Conservation (phyloP, 768 basidiomycete species). For the Xerocomellus chrysenteron region DNA sequence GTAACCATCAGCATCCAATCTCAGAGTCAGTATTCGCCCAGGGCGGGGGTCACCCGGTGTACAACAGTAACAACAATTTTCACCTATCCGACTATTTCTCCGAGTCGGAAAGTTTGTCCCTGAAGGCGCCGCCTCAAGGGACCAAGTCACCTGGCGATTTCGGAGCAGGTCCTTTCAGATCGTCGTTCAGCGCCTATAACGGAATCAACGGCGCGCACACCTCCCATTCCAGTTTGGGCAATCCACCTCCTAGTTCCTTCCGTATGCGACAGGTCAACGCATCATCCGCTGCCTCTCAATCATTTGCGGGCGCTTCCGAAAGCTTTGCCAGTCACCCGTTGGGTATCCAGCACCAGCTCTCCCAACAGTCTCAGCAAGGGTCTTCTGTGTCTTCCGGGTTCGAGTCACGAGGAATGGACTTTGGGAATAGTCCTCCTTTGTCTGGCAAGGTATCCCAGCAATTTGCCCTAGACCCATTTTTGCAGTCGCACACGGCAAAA, state of each 20-base stretch:
- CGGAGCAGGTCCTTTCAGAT: constrained; percentile 35
- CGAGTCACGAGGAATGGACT: constrained; percentile 35
- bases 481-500: constrained; percentile 30
- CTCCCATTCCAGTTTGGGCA: constrained; percentile 26
- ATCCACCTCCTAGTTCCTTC: constrained; percentile 33
- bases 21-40: constrained; percentile 33
- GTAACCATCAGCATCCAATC: constrained; percentile 35
- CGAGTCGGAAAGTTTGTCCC: constrained; percentile 32
- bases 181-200: constrained; percentile 36
- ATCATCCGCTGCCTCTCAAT: constrained; percentile 27
- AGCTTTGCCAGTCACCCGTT: constrained; percentile 27
- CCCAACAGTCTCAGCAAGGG: constrained; percentile 36
- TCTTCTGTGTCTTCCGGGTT: constrained; percentile 23
- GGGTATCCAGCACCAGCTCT: constrained; percentile 34
- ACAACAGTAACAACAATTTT: constrained; percentile 39
- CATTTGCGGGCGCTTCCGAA: constrained; percentile 26
- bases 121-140: constrained; percentile 33
- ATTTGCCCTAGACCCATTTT: constrained; percentile 34
- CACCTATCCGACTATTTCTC: constrained; percentile 36
- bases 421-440: constrained; percentile 28
- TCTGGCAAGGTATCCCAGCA: constrained; percentile 29
- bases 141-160: constrained; percentile 35
- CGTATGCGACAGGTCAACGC: constrained; percentile 37
- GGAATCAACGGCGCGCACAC: constrained; percentile 26
- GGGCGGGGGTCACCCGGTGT: constrained; percentile 38